Conservation (phyloP, 163 green algal species). For the Volvox carteri region DNA sequence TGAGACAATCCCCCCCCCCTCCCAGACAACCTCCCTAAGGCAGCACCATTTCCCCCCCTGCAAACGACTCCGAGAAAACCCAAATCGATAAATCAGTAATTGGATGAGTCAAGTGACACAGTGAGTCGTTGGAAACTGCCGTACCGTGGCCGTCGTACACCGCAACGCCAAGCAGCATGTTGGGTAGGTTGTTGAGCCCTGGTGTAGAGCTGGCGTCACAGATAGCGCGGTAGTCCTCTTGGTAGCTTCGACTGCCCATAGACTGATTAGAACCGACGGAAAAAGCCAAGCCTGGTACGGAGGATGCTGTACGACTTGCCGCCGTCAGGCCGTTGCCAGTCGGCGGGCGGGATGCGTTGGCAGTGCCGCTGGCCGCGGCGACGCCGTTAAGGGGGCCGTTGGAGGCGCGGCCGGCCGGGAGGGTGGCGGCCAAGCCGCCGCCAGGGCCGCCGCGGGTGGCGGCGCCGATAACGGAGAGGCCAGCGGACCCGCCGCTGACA, state of each 20-base stretch:
- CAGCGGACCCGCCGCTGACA: not conserved
- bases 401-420: not conserved
- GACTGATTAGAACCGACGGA: slow-evolving; percentile 36
- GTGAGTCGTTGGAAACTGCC: no score
- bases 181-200: slow-evolving; percentile 5
- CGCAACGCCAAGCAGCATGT: slow-evolving; percentile 49
- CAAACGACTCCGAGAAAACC: no score
- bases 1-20: no score
- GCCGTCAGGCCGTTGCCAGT: slow-evolving; percentile 22
- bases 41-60: no score
- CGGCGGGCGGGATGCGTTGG: not conserved
- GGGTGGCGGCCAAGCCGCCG: not conserved
- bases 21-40: no score
- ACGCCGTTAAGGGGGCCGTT: not conserved
- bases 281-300: slow-evolving; percentile 30
- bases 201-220: slow-evolving; percentile 21
- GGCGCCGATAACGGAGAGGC: slow-evolving; percentile 5
- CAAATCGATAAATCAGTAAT: no score
- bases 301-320: not conserved
- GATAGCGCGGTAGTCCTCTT: slow-evolving; percentile 52
- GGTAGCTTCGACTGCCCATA: slow-evolving; percentile 47
- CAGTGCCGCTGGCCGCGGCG: not conserved
- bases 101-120: no score
- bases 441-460: not conserved
- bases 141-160: slow-evolving; percentile 57